Percentiles rank a stretch among this genome's conserved stretches.
phyloP scores from a whole-genome alignment of 2,329 filamentous ascomycete species.

The Aspergillus brasiliensis region DNA sequence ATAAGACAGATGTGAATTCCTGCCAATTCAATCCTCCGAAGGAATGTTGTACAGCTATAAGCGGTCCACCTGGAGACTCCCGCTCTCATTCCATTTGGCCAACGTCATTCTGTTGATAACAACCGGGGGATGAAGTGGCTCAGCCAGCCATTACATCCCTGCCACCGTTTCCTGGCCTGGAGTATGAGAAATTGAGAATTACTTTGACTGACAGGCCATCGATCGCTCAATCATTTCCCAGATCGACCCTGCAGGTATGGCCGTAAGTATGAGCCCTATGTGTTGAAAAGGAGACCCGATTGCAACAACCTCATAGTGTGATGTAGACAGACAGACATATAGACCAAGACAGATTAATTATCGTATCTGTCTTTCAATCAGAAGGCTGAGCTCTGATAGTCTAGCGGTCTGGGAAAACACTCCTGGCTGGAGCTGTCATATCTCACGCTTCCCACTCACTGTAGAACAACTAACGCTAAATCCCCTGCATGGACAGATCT shows the following conservation, averaged over 20 bases:
- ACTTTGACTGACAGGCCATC: neutral
- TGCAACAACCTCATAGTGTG: neutral
- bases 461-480: slow-evolving; percentile 1
- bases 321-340: neutral
- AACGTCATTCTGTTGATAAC: slow-evolving; percentile 1
- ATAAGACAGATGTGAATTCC: slow-evolving; percentile 1
- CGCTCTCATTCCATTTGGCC: slow-evolving; percentile 1
- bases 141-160: slow-evolving; percentile 1
- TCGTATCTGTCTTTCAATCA: neutral
- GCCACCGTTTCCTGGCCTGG: neutral
- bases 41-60: slow-evolving; percentile 9
- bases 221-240: neutral
- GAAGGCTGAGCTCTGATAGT: slow-evolving; percentile 12
- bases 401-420: slow-evolving; percentile 19
- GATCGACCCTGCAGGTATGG: slow-evolving; percentile 5
- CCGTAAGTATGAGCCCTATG: neutral
- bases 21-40: neutral
- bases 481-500: slow-evolving; percentile 11
- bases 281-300: neutral
- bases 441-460: slow-evolving; percentile 3
- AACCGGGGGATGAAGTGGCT: neutral
- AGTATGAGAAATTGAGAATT: neutral
- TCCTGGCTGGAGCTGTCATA: slow-evolving; percentile 22
- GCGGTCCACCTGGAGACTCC: slow-evolving; percentile 7
- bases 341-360: neutral